These are phyloP conservation scores for Yamadazyma buinensis DNA, from an alignment of 1,139 yeast species.

Conservation along the genomic window DNA sequence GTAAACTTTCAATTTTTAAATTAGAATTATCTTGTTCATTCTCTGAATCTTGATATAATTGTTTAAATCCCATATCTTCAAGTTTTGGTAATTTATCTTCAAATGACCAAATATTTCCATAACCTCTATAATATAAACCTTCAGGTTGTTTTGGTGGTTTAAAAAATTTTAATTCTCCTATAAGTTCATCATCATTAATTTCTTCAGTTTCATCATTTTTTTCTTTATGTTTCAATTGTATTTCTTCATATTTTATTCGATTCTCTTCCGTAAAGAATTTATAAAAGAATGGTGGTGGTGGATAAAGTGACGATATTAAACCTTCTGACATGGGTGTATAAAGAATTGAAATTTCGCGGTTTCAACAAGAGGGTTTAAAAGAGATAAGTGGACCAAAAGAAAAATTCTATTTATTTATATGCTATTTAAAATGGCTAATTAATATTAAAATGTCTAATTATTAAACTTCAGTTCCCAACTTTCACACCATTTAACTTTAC, in stretches of 20 bases:
- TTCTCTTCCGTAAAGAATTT: slow-evolving; percentile 67
- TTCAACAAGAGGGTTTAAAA: no score
- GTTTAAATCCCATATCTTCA: slow-evolving; percentile 64
- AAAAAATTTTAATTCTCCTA: slow-evolving; percentile 48
- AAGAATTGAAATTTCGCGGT: no score
- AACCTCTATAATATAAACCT: slow-evolving; percentile 64
- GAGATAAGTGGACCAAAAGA: no score
- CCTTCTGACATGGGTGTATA: slow-evolving; percentile 36
- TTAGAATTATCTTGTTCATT: slow-evolving; percentile 47
- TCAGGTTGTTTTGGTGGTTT: slow-evolving; percentile 65
- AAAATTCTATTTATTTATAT: neutral
- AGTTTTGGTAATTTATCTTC: slow-evolving; percentile 68
- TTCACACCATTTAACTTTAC: slow-evolving; percentile 47
- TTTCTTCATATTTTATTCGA: slow-evolving; percentile 27
- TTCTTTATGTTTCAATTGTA: slow-evolving; percentile 8
- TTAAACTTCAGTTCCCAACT: slow-evolving; percentile 42
- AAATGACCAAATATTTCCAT: slow-evolving; percentile 80
- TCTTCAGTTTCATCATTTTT: slow-evolving; percentile 3
- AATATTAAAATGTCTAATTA: neutral
- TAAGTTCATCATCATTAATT: slow-evolving; percentile 9
- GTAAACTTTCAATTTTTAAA: slow-evolving; percentile 61
- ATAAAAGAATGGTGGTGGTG: slow-evolving; percentile 81
- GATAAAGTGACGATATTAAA: slow-evolving; percentile 64
- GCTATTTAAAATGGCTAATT: no score
- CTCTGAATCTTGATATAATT: slow-evolving; percentile 48